Evolutionary conservation across 2,329 filamentous ascomycete species (phyloP).

Genomic region (Byssoonygena ceratinophila): DNA sequence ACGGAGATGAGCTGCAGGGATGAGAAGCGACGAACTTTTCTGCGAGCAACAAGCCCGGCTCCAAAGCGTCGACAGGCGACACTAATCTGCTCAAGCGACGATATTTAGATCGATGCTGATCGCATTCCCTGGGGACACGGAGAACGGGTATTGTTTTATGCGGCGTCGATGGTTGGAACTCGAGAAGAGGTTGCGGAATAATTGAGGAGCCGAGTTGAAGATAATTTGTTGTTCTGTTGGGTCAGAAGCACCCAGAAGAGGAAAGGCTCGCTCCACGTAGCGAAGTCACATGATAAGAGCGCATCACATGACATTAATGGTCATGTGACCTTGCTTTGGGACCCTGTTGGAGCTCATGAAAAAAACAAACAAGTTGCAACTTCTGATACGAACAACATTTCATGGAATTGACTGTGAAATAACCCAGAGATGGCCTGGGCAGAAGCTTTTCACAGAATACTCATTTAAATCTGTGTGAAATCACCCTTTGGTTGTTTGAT

Average conservation of each 20-base stretch:
- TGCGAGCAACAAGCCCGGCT: background rate
- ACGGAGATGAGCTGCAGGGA: background rate
- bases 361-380: too few species aligned
- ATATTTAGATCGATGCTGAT: slow-evolving; percentile 15
- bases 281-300: background rate
- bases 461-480: too few species aligned
- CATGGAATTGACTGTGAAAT: too few species aligned
- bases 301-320: too few species aligned
- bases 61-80: slow-evolving; percentile 5
- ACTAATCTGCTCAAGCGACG: background rate
- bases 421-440: too few species aligned
- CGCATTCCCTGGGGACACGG: slow-evolving; percentile 17
- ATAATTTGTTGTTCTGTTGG: background rate
- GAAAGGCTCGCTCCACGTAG: slow-evolving; percentile 1
- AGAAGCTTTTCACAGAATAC: too few species aligned
- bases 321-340: slow-evolving; percentile 2
- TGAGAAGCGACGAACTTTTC: slow-evolving; percentile 10
- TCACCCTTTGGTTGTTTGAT: too few species aligned
- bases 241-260: background rate
- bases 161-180: slow-evolving; percentile 4
- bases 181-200: slow-evolving; percentile 14
- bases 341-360: too few species aligned
- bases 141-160: slow-evolving; percentile 21
- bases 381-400: too few species aligned
- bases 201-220: slow-evolving; percentile 14